Evolutionary conservation across 345 rosid genomes (phyloP), one percentile per base, ranked within the genome.

Genomic region (Adansonia digitata): DNA sequence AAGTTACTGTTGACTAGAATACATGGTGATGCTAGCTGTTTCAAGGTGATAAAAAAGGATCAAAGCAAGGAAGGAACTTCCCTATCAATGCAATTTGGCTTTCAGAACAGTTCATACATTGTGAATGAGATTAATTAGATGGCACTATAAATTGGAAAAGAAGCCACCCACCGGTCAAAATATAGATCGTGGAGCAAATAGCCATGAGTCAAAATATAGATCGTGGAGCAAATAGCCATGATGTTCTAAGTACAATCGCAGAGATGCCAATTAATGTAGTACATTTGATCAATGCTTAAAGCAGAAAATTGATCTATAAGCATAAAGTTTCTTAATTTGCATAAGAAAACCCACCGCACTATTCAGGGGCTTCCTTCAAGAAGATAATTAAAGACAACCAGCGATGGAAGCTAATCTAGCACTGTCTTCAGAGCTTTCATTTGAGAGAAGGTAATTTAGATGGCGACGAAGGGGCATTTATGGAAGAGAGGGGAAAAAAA

Each of bases 391-490:
- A 55, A 66, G 57, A 56, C 29, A 12, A 53, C 20, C 26, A 9
- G 59, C 14, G 34, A 53, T 22, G 59, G 26, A 53, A 8, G 27
- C 27, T 53, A 53, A 53, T 10, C 11, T 53, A 22, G 27, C 29
- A 22, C n/a, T n/a, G n/a, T n/a, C n/a, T n/a, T n/a, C n/a, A n/a
- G n/a, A n/a, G n/a, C n/a, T n/a, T n/a, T n/a, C n/a, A n/a, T n/a
- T n/a, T 65, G 20, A 53, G 64, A 26, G 56, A 51, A 51, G 51
- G 73, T 20, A 71, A 78, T 69, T 13, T 42, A 60, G 63, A 69
- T 27, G 64, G 42, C 73, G 13, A 26, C 26, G 75, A 83, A 75
- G 69, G 63, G 79, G 60, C 81, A 81, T 75, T 83, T 69, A 15
- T 22, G 78, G 79, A 63, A 74, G 34, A n/a, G 45, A 49, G 4